Base-by-base conservation (phyloP, 345 rosid species). In the Heritiera fomes region DNA sequence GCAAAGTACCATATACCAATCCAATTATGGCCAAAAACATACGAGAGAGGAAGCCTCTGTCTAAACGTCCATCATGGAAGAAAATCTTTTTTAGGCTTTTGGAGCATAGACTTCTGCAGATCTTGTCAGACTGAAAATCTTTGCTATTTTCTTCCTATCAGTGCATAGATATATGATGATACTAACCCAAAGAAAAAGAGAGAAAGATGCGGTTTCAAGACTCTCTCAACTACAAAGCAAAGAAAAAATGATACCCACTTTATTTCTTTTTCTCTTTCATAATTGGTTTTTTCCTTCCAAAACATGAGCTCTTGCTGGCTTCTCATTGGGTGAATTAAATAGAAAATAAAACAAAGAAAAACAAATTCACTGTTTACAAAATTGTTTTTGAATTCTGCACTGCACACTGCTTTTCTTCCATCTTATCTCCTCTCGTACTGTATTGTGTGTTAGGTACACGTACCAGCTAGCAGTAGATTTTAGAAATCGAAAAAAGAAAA, bases 101-200 rank as follows among this genome's bases (percentile, higher is more conserved):
- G 43, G 40, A 45, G 47, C 20, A 18, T 45, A 28, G 47, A 49
- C 5, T 49, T 49, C 53, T 52, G 78, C 65, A 56, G 82, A 76
- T 84, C 83, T 79, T 79, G 87, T 81, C 80, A 79, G 79, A 79
- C 34, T 49, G 68, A 30, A 73, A 34, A 56, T 75, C 80, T 63
- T 61, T 63, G 61, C 49, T 72, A 64, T 59, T 60, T 60, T 60
- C 64, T 60, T 60, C 30, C 38, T 28, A 71, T n/a, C 79, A 52
- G 77, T 23, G 14, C 58, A 72, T 61, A 28, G 65, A 69, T 58
- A 79, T 50, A 17, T 64, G 69, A 64, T 38, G 58, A 53, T 53
- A 38, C 10, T 45, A 47, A 69, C 56, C 23, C 4, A 70, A n/a
- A 70, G 58, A 66, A 63, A 72, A 41, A 76, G 68, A 76, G 45